A percentile compares a stretch with the other conserved stretches of the same genome.
phyloP scores from a whole-genome alignment of 352 stramenopile genomes.

The Plasmopara viticola region DNA sequence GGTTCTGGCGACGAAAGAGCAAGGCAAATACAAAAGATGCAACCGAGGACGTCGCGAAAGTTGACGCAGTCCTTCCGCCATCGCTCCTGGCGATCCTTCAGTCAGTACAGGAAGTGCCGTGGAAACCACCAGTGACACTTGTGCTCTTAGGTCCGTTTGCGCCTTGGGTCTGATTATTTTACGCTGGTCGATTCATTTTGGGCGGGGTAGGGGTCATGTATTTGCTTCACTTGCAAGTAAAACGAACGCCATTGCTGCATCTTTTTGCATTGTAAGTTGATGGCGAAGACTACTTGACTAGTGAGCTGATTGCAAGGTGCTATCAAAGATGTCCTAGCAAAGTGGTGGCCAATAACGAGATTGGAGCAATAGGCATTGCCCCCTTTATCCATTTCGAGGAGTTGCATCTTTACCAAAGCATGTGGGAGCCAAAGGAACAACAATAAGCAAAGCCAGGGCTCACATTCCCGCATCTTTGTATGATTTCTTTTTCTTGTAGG shows the following conservation, averaged over 20 bases:
- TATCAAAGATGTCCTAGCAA: conserved; percentile 60
- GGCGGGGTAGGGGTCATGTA: conserved; percentile 37
- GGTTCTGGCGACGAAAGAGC: conserved; percentile 21
- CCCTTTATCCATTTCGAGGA: conserved; percentile 82
- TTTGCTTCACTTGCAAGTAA: conserved; percentile 49
- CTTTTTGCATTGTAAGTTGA: conserved; percentile 41
- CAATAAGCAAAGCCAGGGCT: neutral
- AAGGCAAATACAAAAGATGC: conserved; percentile 3
- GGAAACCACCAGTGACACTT: conserved; percentile 54
- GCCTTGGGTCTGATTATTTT: neutral
- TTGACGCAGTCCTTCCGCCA: conserved; percentile 19
- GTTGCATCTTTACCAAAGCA: conserved; percentile 88
- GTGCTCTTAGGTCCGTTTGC: conserved; percentile 31
- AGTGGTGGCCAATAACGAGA: conserved; percentile 33
- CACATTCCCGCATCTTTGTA: conserved; percentile 1
- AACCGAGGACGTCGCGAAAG: conserved; percentile 2
- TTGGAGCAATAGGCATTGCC: conserved; percentile 50
- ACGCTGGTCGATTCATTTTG: neutral
- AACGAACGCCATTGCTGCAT: conserved; percentile 26
- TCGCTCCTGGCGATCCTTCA: conserved; percentile 32
- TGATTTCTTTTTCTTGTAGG: conserved; percentile 25
- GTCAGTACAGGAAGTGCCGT: conserved; percentile 46
- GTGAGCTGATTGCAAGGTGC: conserved; percentile 2
- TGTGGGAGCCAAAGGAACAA: conserved; percentile 31
- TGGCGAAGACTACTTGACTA: neutral